phyloP scores from a whole-genome alignment of 2,329 filamentous ascomycete genomes.

The Curvularia lunata region DNA sequence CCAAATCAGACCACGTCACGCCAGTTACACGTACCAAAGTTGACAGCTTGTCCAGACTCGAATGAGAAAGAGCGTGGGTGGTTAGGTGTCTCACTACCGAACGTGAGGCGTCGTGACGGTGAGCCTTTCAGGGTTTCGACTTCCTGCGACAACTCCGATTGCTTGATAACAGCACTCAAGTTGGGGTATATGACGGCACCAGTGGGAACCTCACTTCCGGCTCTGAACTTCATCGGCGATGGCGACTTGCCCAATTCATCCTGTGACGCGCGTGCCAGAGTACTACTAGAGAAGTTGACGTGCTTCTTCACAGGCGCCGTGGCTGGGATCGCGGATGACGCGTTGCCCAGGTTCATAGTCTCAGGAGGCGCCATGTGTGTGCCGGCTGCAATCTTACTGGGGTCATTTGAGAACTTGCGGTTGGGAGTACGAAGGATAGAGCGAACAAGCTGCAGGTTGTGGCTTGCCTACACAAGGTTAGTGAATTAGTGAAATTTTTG shows the following conservation, averaged over 20 bases:
- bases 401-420: slow-evolving; percentile 65
- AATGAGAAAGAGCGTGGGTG: slow-evolving; percentile 57
- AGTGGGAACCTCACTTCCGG: slow-evolving; percentile 42
- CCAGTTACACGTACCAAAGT: slow-evolving; percentile 41
- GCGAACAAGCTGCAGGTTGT: slow-evolving; percentile 62
- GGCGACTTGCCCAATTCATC: slow-evolving; percentile 45
- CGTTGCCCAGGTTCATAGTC: slow-evolving; percentile 55
- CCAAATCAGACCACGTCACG: neutral
- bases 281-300: slow-evolving; percentile 79
- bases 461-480: slow-evolving; percentile 38
- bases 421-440: slow-evolving; percentile 68
- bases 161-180: slow-evolving; percentile 40
- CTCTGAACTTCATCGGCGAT: slow-evolving; percentile 45
- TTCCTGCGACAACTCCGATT: slow-evolving; percentile 46
- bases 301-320: slow-evolving; percentile 78
- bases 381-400: slow-evolving; percentile 64
- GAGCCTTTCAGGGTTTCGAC: slow-evolving; percentile 34
- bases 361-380: slow-evolving; percentile 60
- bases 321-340: slow-evolving; percentile 60
- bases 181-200: slow-evolving; percentile 43
- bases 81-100: slow-evolving; percentile 36
- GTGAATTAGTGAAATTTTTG: neutral
- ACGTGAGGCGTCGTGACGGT: slow-evolving; percentile 45
- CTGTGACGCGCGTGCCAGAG: slow-evolving; percentile 55
- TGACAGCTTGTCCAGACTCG: slow-evolving; percentile 53